Base-by-base conservation (phyloP, 768 basidiomycete species). In the Boletus edulis region DNA sequence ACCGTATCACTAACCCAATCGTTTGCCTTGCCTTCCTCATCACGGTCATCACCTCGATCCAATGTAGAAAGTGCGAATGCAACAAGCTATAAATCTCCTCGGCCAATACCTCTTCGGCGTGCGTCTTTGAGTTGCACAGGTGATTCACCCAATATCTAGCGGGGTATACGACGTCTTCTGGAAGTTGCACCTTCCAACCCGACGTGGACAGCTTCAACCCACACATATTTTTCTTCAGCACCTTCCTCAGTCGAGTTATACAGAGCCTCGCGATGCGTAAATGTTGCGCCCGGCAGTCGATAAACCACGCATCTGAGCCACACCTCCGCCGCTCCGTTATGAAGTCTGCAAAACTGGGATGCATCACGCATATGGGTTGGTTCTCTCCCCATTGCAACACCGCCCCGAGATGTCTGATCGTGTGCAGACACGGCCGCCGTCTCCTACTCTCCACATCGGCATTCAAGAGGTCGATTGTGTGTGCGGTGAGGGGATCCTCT, bases 261-360 rank as follows among this genome's bases (percentile, higher is more conserved):
- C 71, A 71, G 29, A 67, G 63, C 39, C 48, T 49, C 3, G 71
- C 69, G 12, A 64, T 46, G 1, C 62, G 61, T 13, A 62, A 52
- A 46, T 64, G 58, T 31, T 69, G 64, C 17, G 38, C 46, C 5
- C 42, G 42, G 9, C 52, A 60, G 42, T 74, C 63, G 37, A 73
- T 65, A 18, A 62, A 71, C 65, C 70, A 70, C 1, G 50, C 58
- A 17, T 68, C 64, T 8, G 59, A 62, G 4, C 60, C 57, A 42
- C 69, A 73, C 11, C 73, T 62, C 22, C 62, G 57, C 43, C 22
- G 54, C 46, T 73, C 65, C 24, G 67, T 67, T 37, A 74, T 58
- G 39, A 74, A 73, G 47, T 74, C 72, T 6, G 56, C 58, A 22
- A 73, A 71, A 27, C 71, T 72, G 0, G 72, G 65, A 50, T 74